Conservation (phyloP, 176 grass and related monocot genomes). For the Cocos nucifera region DNA sequence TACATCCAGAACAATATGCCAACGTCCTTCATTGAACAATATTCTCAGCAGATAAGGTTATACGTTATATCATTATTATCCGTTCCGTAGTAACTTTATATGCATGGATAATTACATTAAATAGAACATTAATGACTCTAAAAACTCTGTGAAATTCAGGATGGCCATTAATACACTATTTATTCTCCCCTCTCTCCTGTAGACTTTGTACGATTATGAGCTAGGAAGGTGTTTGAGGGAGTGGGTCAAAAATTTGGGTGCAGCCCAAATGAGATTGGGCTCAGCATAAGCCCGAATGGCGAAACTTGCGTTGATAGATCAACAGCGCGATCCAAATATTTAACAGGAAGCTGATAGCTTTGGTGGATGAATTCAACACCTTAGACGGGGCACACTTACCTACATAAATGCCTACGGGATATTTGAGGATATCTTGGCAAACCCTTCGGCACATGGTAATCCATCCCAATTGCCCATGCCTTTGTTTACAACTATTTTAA, state of each 20-base stretch:
- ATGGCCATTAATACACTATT: too few species aligned
- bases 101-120: neutral
- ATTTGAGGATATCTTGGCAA: slow-evolving; percentile 52
- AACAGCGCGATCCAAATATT: slow-evolving; percentile 70
- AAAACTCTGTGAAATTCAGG: too few species aligned
- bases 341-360: slow-evolving; percentile 41
- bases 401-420: slow-evolving; percentile 78
- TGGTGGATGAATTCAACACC: slow-evolving; percentile 64
- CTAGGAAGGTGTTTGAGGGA: slow-evolving; percentile 53
- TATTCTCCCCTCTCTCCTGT: neutral
- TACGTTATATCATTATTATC: slow-evolving; percentile 10
- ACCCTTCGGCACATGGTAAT: slow-evolving; percentile 29
- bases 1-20: slow-evolving; percentile 76
- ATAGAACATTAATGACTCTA: too few species aligned
- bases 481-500: too few species aligned
- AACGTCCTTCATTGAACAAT: slow-evolving; percentile 71
- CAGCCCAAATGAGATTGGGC: slow-evolving; percentile 87
- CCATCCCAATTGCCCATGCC: too few species aligned
- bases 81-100: neutral
- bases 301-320: slow-evolving; percentile 18
- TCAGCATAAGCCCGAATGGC: slow-evolving; percentile 19
- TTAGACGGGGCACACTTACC: slow-evolving; percentile 64
- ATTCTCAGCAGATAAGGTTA: slow-evolving; percentile 53
- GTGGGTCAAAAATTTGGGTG: slow-evolving; percentile 81
- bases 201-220: slow-evolving; percentile 76